Percentiles rank a stretch among this genome's conserved stretches.
phyloP scores from a whole-genome alignment of 208 protist genomes.

The Spironucleus salmonicida region DNA sequence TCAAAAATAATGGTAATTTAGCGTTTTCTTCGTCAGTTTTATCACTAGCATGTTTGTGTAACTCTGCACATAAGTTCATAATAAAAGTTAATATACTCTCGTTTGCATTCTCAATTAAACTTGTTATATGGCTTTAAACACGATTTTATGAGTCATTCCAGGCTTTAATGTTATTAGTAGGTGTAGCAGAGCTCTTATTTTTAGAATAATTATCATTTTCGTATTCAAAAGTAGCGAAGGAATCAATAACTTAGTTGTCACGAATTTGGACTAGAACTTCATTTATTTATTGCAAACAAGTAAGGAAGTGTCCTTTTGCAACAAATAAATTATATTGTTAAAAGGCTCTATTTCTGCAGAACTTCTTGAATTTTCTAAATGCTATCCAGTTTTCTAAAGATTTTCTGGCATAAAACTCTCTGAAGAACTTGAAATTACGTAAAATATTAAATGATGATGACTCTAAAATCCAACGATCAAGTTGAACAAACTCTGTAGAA shows the following conservation, averaged over 20 bases:
- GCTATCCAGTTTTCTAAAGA: not conserved
- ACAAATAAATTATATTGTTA: not conserved
- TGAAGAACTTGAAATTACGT: slow-evolving; percentile 23
- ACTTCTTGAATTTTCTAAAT: slow-evolving; percentile 7
- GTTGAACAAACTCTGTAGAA: slow-evolving; percentile 10
- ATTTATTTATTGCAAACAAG: not conserved
- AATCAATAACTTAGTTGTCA: not conserved
- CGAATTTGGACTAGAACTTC: not conserved
- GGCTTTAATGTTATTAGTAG: not conserved
- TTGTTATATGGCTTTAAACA: not conserved
- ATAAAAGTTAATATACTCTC: not conserved
- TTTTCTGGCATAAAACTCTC: not conserved
- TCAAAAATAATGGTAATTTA: slow-evolving; percentile 5
- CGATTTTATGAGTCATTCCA: not conserved
- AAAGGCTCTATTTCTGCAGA: not conserved
- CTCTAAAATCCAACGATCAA: slow-evolving; percentile 27
- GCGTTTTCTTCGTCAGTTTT: not conserved
- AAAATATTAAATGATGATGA: slow-evolving; percentile 18
- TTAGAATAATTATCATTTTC: no score
- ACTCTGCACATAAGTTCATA: not conserved
- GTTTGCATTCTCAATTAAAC: not conserved
- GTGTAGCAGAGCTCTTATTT: not conserved
- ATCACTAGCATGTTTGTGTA: not conserved
- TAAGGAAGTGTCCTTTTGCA: not conserved
- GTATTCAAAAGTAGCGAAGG: not conserved